Evolutionary conservation across 176 grass and related monocot genomes (phyloP), one percentile per base, ranked within the genome.

Genomic region (Coix lacrymajobi): DNA sequence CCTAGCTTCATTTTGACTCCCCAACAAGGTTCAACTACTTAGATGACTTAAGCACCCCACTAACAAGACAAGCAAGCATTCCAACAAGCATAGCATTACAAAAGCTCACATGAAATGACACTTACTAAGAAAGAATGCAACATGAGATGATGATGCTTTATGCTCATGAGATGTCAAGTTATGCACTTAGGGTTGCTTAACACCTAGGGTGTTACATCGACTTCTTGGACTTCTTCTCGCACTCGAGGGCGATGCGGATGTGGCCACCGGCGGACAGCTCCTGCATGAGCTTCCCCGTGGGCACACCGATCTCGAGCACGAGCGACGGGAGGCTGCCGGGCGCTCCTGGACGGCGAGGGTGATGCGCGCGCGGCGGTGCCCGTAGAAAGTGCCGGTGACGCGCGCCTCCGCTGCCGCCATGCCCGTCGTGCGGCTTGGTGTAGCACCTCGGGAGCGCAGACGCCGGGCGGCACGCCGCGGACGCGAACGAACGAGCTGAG

Each of bases 281-380:
- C 88, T 94, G 89, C 89, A 92, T 90, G 89, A 97, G 91, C 79
- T 92, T 97, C 20, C 87, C 83, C 16, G 89, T 94, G 28, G 71
- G 79, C 60, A 92, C 81, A 10, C 89, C 89, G 41, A 97, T 83
- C 89, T 94, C 89, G 13, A 97, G 94, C 66, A 97, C 75, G 32
- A 94, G 88, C 2, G 83, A 66, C 5, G 94, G 94, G 89, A 98
- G 82, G 86, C 85, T 92, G 3, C 93, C 81, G 15, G 89, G 30
- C 83, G 87, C 57, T 97, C 83, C 84, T 97, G 89, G 80, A 97
- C 71, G 62, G 85, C 87, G 39, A 97, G 85, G 29, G 82, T 89
- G 79, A 97, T 92, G 45, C 87, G 91, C 19, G 87, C 83, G 48
- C 87, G 88, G 7, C 85, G 82, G 85, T 88, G 85, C 48, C 91